Evolutionary conservation across 768 basidiomycete genomes (phyloP).

Genomic region (Harrya chromipes): DNA sequence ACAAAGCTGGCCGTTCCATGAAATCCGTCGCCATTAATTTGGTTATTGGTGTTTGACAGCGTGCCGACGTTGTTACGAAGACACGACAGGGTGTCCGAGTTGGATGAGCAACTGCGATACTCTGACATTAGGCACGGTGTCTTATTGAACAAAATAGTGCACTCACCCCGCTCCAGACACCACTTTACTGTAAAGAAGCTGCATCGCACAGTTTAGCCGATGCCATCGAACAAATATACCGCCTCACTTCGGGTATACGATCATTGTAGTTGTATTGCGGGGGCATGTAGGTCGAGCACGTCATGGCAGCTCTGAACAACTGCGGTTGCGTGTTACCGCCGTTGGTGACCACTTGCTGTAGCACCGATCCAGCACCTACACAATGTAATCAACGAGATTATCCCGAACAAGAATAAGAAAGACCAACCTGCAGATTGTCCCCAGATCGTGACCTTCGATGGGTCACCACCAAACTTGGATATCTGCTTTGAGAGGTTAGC

Average conservation of each 20-base stretch:
- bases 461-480: slow-evolving; percentile 33
- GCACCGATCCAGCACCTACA: slow-evolving; percentile 46
- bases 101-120: slow-evolving; percentile 32
- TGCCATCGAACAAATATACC: slow-evolving; percentile 26
- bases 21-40: slow-evolving; percentile 25
- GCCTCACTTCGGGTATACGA: slow-evolving; percentile 23
- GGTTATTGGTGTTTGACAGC: slow-evolving; percentile 27
- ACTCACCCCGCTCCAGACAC: slow-evolving; percentile 37
- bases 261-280: slow-evolving; percentile 46
- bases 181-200: slow-evolving; percentile 35
- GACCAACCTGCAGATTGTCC: slow-evolving; percentile 28
- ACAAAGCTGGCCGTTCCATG: slow-evolving; percentile 32
- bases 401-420: not conserved
- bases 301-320: slow-evolving; percentile 42
- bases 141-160: not conserved
- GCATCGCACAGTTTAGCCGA: not conserved
- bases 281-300: slow-evolving; percentile 44
- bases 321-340: slow-evolving; percentile 43
- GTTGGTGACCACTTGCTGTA: slow-evolving; percentile 48
- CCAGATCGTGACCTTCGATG: slow-evolving; percentile 32
- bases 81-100: slow-evolving; percentile 37
- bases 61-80: slow-evolving; percentile 30
- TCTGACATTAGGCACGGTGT: not conserved
- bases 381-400: not conserved
- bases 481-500: slow-evolving; percentile 21